Percentiles rank a stretch among this genome's conserved stretches.
These are phyloP conservation scores for Graphilbum fragrans DNA, from an alignment of 2,329 filamentous ascomycete genomes.

Conservation along the genomic window DNA sequence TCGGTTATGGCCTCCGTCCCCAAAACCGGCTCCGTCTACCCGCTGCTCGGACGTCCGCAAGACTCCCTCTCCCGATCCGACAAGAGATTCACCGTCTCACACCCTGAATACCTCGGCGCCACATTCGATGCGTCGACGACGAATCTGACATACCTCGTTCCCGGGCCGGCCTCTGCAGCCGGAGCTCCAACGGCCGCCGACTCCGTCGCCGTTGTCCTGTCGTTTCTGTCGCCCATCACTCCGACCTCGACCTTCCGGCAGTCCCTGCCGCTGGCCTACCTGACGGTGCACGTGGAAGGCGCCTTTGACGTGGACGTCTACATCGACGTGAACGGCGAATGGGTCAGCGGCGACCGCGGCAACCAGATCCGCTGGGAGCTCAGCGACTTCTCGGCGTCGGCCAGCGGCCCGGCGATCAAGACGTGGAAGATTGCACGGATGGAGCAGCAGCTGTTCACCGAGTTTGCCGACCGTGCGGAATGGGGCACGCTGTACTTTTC, in stretches of 20 bases:
- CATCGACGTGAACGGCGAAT: slow-evolving; percentile 61
- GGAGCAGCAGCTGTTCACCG: slow-evolving; percentile 59
- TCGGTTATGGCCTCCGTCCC: slow-evolving; percentile 35
- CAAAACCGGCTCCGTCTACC: slow-evolving; percentile 29
- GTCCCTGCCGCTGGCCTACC: slow-evolving; percentile 70
- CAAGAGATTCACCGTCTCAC: slow-evolving; percentile 23
- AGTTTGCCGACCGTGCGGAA: slow-evolving; percentile 62
- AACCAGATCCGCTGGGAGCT: slow-evolving; percentile 62
- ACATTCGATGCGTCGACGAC: slow-evolving; percentile 14
- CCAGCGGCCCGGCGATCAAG: slow-evolving; percentile 31
- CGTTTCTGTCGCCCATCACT: slow-evolving; percentile 65
- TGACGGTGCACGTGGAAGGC: slow-evolving; percentile 59
- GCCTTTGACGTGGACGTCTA: slow-evolving; percentile 52
- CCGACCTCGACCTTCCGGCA: slow-evolving; percentile 71
- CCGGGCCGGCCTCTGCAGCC: slow-evolving; percentile 3
- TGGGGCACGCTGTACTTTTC: slow-evolving; percentile 76
- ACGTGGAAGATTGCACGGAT: slow-evolving; percentile 52
- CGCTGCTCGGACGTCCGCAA: slow-evolving; percentile 37
- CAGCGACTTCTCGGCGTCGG: slow-evolving; percentile 22
- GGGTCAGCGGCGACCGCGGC: slow-evolving; percentile 65
- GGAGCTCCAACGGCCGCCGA: slow-evolving; percentile 11
- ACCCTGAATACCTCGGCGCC: slow-evolving; percentile 19
- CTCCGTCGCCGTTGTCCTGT: slow-evolving; percentile 28
- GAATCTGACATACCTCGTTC: slow-evolving; percentile 30
- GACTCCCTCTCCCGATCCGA: slow-evolving; percentile 27